Evolutionary conservation across 2,329 filamentous ascomycete species (phyloP).

Genomic region (Cladosporium cucumerinum): DNA sequence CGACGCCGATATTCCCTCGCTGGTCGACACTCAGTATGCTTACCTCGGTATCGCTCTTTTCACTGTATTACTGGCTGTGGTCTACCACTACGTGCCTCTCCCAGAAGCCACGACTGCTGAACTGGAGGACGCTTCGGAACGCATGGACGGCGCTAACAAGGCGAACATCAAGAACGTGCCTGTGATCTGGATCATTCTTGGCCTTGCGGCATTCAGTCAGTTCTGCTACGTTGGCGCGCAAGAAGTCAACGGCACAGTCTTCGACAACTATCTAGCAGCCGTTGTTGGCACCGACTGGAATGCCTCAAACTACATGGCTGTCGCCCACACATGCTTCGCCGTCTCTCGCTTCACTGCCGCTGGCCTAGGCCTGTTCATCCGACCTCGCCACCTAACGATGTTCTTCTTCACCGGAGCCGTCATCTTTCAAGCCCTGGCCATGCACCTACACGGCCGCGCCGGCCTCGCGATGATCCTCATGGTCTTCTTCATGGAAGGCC

Average conservation of each 20-base stretch:
- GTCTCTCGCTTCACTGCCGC: constrained; percentile 57
- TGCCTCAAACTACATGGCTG: constrained; percentile 45
- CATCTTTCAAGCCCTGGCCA: constrained; percentile 50
- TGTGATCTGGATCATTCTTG: constrained; percentile 56
- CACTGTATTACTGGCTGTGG: constrained; percentile 55
- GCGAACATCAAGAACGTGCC: constrained; percentile 45
- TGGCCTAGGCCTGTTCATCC: constrained; percentile 51
- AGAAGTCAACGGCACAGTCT: constrained; percentile 53
- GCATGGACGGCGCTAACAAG: constrained; percentile 49
- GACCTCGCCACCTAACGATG: constrained; percentile 56
- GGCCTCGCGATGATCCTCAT: constrained; percentile 50
- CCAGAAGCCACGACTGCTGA: constrained; percentile 61
- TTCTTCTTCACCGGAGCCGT: constrained; percentile 53
- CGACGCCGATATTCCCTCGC: constrained; percentile 43
- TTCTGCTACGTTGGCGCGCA: constrained; percentile 62
- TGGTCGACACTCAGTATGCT: constrained; percentile 63
- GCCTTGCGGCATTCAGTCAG: constrained; percentile 51
- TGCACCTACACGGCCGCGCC: constrained; percentile 45
- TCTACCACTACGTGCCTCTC: constrained; percentile 60
- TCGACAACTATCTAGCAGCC: constrained; percentile 42
- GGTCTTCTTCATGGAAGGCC: constrained; percentile 59
- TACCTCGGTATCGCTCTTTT: constrained; percentile 63
- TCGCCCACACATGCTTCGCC: constrained; percentile 58
- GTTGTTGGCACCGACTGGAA: constrained; percentile 39
- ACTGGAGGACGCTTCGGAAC: constrained; percentile 53